Conservation (phyloP, 116 monocot genomes). For the Dioscorea cayenensis region DNA sequence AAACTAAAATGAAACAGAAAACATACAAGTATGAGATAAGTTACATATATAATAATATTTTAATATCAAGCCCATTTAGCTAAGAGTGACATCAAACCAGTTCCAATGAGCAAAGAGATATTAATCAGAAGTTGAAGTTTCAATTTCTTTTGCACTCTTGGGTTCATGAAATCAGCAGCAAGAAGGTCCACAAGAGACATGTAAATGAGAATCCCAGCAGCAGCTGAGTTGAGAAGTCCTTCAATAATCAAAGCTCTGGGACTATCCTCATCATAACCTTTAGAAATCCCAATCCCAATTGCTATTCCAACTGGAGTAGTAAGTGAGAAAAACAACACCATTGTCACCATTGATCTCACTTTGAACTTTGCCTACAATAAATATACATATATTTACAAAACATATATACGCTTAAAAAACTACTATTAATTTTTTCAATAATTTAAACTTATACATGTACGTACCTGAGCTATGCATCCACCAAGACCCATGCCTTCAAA, state of each 20-base stretch:
- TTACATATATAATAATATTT: not conserved
- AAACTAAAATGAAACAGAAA: too few species aligned
- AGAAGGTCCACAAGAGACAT: constrained; percentile 14
- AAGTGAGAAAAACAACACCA: constrained; percentile 6
- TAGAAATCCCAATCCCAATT: not conserved
- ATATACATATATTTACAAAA: too few species aligned
- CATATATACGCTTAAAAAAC: too few species aligned
- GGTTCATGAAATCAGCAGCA: constrained; percentile 14
- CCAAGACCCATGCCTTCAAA: constrained; percentile 63
- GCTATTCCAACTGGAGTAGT: constrained; percentile 9
- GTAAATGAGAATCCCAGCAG: constrained; percentile 11
- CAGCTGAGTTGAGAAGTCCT: constrained; percentile 6
- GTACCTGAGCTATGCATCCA: constrained; percentile 58
- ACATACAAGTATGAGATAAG: too few species aligned
- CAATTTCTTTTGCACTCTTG: not conserved
- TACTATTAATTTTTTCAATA: too few species aligned
- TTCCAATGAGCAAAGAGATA: constrained; percentile 3
- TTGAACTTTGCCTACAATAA: constrained; percentile 4
- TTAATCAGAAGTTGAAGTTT: constrained; percentile 3
- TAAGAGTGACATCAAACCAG: constrained; percentile 9
- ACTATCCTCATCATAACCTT: constrained; percentile 6
- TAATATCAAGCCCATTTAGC: constrained; percentile 7
- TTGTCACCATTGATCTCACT: not conserved
- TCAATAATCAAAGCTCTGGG: constrained; percentile 6
- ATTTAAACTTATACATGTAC: too few species aligned